A percentile compares a stretch with the other conserved stretches of the same genome.
Evolutionary conservation across 371 early-diverging fungal species (phyloP).

Genomic region (Mucor plumbeus): DNA sequence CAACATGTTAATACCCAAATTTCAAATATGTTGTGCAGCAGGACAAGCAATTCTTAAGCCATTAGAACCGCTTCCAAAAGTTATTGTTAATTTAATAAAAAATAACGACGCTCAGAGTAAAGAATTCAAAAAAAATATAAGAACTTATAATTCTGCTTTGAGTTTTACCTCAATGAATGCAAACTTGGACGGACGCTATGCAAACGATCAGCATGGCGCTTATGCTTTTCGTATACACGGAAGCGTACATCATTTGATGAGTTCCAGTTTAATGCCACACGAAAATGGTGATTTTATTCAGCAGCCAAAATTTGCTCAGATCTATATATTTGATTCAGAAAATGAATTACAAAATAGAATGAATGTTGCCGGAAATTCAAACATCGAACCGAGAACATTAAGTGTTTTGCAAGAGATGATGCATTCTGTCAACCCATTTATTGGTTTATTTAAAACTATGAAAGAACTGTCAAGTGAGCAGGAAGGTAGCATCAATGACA

Average conservation of each 20-base stretch:
- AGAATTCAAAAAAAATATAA: slow-evolving; percentile 1
- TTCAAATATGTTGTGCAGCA: slow-evolving; percentile 3
- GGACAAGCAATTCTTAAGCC: not conserved
- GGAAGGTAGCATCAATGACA: too few relatives aligned
- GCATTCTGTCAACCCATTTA: not conserved
- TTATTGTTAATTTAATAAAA: too few relatives aligned
- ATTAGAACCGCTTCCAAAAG: not conserved
- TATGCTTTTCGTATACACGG: slow-evolving; percentile 8
- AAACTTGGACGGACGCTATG: not conserved
- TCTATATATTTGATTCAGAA: slow-evolving; percentile 13
- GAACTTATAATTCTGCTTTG: slow-evolving; percentile 8
- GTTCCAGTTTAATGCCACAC: too few relatives aligned
- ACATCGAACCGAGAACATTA: not conserved
- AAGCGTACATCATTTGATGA: not conserved
- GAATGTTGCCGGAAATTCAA: not conserved
- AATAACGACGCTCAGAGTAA: not conserved
- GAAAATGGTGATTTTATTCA: not conserved
- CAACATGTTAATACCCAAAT: not conserved
- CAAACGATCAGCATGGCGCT: not conserved
- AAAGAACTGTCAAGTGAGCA: not conserved
- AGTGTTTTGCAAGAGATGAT: not conserved
- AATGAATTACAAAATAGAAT: not conserved
- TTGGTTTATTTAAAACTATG: not conserved
- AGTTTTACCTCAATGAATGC: slow-evolving; percentile 4
- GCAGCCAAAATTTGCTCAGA: slow-evolving; percentile 3